Percentiles rank a stretch among this genome's conserved stretches.
These are phyloP conservation scores for Aureobasidium mangrovei DNA, from an alignment of 2,329 filamentous ascomycete species.

Conservation along the genomic window DNA sequence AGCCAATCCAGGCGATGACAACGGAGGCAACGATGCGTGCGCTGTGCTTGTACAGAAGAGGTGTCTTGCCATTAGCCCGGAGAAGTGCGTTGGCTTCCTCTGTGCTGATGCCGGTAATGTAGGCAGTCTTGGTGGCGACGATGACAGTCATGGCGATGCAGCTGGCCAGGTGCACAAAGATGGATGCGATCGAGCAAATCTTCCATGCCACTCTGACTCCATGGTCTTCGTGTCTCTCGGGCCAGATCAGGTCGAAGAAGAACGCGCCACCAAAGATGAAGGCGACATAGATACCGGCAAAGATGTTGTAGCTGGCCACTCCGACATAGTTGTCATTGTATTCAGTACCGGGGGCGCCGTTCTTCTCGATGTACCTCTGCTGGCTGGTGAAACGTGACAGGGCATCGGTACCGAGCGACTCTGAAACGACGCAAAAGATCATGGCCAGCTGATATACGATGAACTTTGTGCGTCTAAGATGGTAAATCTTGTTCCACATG, in stretches of 20 bases:
- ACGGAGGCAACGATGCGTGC: constrained; percentile 42
- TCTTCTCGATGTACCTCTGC: constrained; percentile 38
- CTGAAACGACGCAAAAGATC: constrained; percentile 49
- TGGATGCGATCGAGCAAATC: constrained; percentile 41
- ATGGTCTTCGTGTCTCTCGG: constrained; percentile 42
- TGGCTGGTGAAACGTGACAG: constrained; percentile 50
- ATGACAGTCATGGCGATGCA: constrained; percentile 46
- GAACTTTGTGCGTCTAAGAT: constrained; percentile 50
- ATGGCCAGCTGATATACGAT: constrained; percentile 52
- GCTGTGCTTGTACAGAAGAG: constrained; percentile 41
- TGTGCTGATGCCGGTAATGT: constrained; percentile 35
- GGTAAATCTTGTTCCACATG: constrained; percentile 47
- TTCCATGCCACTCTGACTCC: constrained; percentile 47
- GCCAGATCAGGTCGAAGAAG: constrained; percentile 56
- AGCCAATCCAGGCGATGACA: constrained; percentile 47
- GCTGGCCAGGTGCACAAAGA: constrained; percentile 38
- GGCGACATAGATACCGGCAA: constrained; percentile 48
- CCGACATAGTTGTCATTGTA: constrained; percentile 50
- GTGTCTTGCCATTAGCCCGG: constrained; percentile 26
- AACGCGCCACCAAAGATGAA: constrained; percentile 51
- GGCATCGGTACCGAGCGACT: constrained; percentile 48
- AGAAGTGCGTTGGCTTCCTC: constrained; percentile 24
- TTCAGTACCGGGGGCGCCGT: constrained; percentile 31
- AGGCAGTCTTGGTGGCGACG: constrained; percentile 38
- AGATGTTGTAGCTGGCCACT: constrained; percentile 50